Evolutionary conservation across 345 rosid genomes (phyloP), one percentile per base, ranked within the genome.

Genomic region (Draba incana): DNA sequence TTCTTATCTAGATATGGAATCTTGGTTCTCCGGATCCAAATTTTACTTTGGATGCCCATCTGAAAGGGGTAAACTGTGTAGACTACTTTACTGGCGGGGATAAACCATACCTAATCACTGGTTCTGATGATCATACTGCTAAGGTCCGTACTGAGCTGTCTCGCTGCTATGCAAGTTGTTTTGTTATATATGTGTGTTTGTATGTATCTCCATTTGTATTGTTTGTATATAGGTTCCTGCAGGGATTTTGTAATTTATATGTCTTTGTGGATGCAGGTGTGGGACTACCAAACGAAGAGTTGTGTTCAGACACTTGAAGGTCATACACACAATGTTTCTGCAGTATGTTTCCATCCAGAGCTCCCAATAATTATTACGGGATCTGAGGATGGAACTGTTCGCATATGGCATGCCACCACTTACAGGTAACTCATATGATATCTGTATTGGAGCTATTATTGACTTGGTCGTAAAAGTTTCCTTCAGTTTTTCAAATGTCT

Each of bases 121-220:
- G 98, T 54, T 90, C 97, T 57, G 96, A 92, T 75, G 98, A 90
- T 82, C 91, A 78, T 72, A 83, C 94, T 62, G 97, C 92, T 37
- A 92, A 90, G 93, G 98, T 92, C 43, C 70, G 83, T 62, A 23
- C 71, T 62, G 12, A n/a, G 45, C 30, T 61, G 14, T 47, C 50
- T 63, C 50, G 39, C 54, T 69, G 55, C 57, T 70, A 33, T 20
- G 62, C 35, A 49, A 67, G 50, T 53, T 55, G n/a, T 46, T 47
- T 20, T 62, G 39, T 45, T 57, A 47, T 41, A 50, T 52, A 60
- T 62, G 9, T 41, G 37, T 41, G 35, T 56, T 62, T 70, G 33
- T 27, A 43, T 53, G 70, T 51, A 37, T 65, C 35, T 66, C 63
- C 62, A 41, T 61, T 27, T 31, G 66, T 39, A 42, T 52, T 54